Conservation (phyloP, 805 yeast genomes). For the Millerozyma acaciae region DNA sequence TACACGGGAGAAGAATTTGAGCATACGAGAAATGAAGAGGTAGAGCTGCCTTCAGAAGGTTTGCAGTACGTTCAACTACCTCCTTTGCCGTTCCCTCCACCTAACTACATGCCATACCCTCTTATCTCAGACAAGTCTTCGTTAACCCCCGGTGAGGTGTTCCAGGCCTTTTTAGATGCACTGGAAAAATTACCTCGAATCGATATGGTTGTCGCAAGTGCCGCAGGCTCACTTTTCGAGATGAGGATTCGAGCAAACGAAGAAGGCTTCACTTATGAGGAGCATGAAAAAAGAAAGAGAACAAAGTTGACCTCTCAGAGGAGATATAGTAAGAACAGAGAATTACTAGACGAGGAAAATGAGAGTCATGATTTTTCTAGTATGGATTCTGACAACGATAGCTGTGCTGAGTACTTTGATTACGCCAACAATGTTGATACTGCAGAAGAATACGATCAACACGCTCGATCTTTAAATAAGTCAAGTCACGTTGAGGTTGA, state of each 20-base stretch:
- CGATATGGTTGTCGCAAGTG: conserved; percentile 45
- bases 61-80: conserved; percentile 21
- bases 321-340: conserved; percentile 1
- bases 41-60: neutral
- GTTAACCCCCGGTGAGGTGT: conserved; percentile 34
- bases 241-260: conserved; percentile 28
- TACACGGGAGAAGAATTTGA: conserved; percentile 2
- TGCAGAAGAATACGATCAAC: conserved; percentile 16
- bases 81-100: conserved; percentile 44
- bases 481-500: conserved; percentile 6
- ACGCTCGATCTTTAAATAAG: conserved; percentile 5
- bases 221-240: conserved; percentile 42
- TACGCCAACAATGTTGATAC: conserved; percentile 22
- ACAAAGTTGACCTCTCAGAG: neutral
- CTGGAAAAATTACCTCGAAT: conserved; percentile 33
- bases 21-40: neutral
- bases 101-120: conserved; percentile 44
- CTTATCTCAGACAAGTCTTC: conserved; percentile 32
- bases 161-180: conserved; percentile 33
- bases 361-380: conserved; percentile 12
- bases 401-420: conserved; percentile 19
- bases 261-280: conserved; percentile 27
- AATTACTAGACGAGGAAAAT: conserved; percentile 1
- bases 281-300: conserved; percentile 10
- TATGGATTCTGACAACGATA: neutral